These are phyloP conservation scores for Ustilago trichophora DNA, from an alignment of 1,284 basidiomycete species.

Conservation along the genomic window DNA sequence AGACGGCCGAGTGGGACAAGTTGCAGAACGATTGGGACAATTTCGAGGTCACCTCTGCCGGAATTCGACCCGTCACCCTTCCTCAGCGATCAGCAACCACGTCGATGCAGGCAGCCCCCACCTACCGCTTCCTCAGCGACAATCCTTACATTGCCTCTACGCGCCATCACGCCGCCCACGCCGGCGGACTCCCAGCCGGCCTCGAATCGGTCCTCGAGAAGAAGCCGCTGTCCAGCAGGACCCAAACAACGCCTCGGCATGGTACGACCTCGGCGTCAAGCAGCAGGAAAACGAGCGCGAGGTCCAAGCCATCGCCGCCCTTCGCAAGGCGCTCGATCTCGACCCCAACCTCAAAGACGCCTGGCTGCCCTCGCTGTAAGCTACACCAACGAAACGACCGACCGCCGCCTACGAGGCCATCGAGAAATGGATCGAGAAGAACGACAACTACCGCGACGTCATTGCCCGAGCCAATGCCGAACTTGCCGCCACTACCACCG, in stretches of 20 bases:
- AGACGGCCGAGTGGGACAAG: slow-evolving; percentile 72
- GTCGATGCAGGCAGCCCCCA: slow-evolving; percentile 37
- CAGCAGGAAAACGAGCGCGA: slow-evolving; percentile 99
- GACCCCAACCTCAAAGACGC: slow-evolving; percentile 74
- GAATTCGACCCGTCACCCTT: slow-evolving; percentile 44
- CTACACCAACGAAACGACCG: slow-evolving; percentile 90
- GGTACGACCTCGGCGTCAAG: slow-evolving; percentile 93
- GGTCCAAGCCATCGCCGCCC: slow-evolving; percentile 84
- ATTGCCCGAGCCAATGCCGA: slow-evolving; percentile 26
- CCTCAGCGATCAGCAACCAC: slow-evolving; percentile 13
- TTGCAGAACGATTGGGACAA: slow-evolving; percentile 84
- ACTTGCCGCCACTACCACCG: not conserved
- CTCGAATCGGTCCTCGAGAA: slow-evolving; percentile 73
- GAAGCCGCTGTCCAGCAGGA: slow-evolving; percentile 88
- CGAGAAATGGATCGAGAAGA: slow-evolving; percentile 76
- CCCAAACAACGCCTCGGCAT: slow-evolving; percentile 77
- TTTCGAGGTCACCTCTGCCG: slow-evolving; percentile 47
- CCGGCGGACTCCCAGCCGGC: slow-evolving; percentile 37
- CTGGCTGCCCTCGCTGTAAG: slow-evolving; percentile 89
- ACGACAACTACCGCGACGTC: slow-evolving; percentile 70
- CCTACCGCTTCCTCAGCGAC: slow-evolving; percentile 58
- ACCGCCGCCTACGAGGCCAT: slow-evolving; percentile 78
- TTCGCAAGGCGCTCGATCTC: slow-evolving; percentile 81
- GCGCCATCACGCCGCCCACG: slow-evolving; percentile 44
- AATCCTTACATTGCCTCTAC: slow-evolving; percentile 59